phyloP scores from a whole-genome alignment of 768 basidiomycete genomes.

The Boletus bicolor region DNA sequence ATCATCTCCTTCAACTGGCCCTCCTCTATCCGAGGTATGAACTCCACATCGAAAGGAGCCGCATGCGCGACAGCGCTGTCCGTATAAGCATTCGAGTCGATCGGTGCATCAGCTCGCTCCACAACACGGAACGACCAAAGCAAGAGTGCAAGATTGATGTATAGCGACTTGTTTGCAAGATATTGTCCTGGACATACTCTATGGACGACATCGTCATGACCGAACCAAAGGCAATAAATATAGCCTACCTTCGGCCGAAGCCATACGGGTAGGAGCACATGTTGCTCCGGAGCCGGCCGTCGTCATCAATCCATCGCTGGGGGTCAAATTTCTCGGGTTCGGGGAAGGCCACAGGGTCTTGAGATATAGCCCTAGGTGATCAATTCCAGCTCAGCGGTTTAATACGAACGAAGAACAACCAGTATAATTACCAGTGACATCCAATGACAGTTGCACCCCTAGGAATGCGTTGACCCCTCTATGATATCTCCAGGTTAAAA shows the following conservation, averaged over 20 bases:
- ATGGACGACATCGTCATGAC: not conserved
- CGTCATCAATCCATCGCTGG: slow-evolving; percentile 46
- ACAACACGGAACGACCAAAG: slow-evolving; percentile 61
- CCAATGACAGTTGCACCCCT: slow-evolving; percentile 21
- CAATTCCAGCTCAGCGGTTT: not conserved
- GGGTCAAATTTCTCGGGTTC: slow-evolving; percentile 50
- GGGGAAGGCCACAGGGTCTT: slow-evolving; percentile 22
- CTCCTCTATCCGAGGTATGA: slow-evolving; percentile 42
- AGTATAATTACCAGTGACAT: slow-evolving; percentile 15
- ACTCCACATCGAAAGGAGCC: slow-evolving; percentile 51
- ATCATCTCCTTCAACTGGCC: slow-evolving; percentile 9
- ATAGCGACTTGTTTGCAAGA: slow-evolving; percentile 50
- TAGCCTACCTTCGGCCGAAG: slow-evolving; percentile 41
- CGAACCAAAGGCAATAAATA: not conserved
- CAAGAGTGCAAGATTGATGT: slow-evolving; percentile 56
- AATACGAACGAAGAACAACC: not conserved
- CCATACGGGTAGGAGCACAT: slow-evolving; percentile 48
- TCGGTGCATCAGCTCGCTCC: slow-evolving; percentile 45
- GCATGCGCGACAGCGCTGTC: slow-evolving; percentile 57
- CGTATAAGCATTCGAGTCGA: slow-evolving; percentile 54
- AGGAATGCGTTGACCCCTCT: slow-evolving; percentile 24
- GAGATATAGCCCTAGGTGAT: slow-evolving; percentile 20
- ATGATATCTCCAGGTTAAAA: slow-evolving; percentile 27
- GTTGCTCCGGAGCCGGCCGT: slow-evolving; percentile 43
- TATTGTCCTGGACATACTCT: slow-evolving; percentile 62